phyloP scores from a whole-genome alignment of 1,284 basidiomycete genomes.

The Ustilago lituana region DNA sequence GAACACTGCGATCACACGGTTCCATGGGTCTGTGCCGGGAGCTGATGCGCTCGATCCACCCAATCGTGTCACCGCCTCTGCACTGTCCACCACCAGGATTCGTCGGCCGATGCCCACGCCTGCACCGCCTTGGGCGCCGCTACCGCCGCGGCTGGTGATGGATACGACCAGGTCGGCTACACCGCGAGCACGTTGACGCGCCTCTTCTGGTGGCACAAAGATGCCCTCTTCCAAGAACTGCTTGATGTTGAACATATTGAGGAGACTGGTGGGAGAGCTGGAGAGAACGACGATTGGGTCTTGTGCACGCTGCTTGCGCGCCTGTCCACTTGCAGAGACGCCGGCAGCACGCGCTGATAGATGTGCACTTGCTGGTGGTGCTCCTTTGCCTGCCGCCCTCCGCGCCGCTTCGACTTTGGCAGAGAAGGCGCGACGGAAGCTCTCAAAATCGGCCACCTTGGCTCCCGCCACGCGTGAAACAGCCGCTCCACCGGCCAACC shows the following conservation, averaged over 20 bases:
- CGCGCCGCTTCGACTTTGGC: slow-evolving; percentile 57
- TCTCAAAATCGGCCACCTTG: slow-evolving; percentile 43
- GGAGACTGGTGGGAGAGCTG: slow-evolving; percentile 89
- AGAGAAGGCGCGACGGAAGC: slow-evolving; percentile 40
- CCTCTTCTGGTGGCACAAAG: slow-evolving; percentile 70
- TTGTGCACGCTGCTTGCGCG: slow-evolving; percentile 59
- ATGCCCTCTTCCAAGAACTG: slow-evolving; percentile 88
- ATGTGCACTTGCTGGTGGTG: slow-evolving; percentile 14
- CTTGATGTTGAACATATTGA: slow-evolving; percentile 98
- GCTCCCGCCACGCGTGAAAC: slow-evolving; percentile 17
- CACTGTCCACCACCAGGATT: slow-evolving; percentile 85
- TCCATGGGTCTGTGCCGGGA: slow-evolving; percentile 69
- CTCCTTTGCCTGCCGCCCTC: slow-evolving; percentile 40
- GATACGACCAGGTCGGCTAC: slow-evolving; percentile 56
- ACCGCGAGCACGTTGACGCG: slow-evolving; percentile 56
- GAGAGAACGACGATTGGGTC: slow-evolving; percentile 95
- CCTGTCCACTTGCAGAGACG: slow-evolving; percentile 25
- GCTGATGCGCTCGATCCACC: slow-evolving; percentile 69
- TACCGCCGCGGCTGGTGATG: slow-evolving; percentile 52
- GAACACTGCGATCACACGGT: slow-evolving; percentile 93
- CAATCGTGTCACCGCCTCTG: slow-evolving; percentile 89
- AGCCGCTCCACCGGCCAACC: slow-evolving; percentile 22
- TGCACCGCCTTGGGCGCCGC: slow-evolving; percentile 7
- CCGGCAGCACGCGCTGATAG: slow-evolving; percentile 17
- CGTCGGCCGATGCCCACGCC: slow-evolving; percentile 69